Base-by-base conservation (phyloP, 345 rosid species). In the Lepidium aucheri region DNA sequence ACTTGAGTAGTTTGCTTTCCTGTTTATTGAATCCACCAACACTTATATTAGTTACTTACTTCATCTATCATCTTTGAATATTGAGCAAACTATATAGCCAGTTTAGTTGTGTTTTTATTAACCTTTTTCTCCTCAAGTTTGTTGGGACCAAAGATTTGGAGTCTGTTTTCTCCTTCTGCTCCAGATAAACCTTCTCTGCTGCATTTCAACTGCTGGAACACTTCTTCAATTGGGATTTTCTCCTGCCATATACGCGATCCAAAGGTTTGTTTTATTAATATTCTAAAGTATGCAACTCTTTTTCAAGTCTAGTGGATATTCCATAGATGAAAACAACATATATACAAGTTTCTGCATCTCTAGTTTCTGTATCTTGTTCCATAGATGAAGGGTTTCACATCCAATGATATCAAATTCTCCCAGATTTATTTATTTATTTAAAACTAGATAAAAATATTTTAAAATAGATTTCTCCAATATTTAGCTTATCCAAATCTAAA, bases 61-160 rank as follows among this genome's bases (percentile, higher is more conserved):
- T 18, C 70, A 45, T 53, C 34, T 57, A 60, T 15, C 7, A 8
- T 1, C 8, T 15, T 38, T 14, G 5, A 51, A 33, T 49, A 6
- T 14, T 22, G 22, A 9, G n/a, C 8, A 66, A 67, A 67, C 28
- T 15, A 50, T 11, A 15, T 14, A 50, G 8, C 34, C 8, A 28
- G 32, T 28, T 2, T n/a, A 4, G 4, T 15, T 36, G 6, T 10
- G 52, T 47, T 28, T 28, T 6, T 28, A 5, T 1, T 5, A 20
- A 69, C 90, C 86, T 86, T 90, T 61, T 88, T 90, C 86, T 90
- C 97, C 60, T 90, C 95, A 36, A 91, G 78, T 45, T 88, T 91
- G 91, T 91, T 91, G 78, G 91, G 94, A 15, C 97, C 97, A 66
- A 91, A 91, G 62, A 91, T 78, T 54, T 82, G 87, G 67, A 91